Conservation (phyloP, 768 basidiomycete genomes). For the Cystobasidium tubakii region DNA sequence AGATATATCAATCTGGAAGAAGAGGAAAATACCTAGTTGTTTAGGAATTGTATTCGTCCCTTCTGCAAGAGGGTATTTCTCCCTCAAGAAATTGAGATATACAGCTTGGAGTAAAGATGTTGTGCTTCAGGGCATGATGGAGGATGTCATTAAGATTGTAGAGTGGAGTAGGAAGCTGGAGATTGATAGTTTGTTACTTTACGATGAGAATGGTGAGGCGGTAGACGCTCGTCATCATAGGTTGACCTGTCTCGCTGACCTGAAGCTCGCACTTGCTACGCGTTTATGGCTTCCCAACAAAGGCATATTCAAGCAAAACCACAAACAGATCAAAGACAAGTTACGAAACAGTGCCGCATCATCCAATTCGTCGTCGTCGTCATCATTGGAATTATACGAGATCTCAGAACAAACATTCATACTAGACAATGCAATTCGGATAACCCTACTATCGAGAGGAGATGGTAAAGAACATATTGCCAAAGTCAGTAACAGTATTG, state of each 20-base stretch:
- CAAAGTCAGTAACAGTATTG: neutral
- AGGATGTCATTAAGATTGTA: constrained; percentile 4
- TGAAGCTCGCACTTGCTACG: too few species aligned
- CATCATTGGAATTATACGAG: neutral
- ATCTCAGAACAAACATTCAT: constrained; percentile 13
- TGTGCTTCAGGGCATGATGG: neutral
- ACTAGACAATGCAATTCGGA: constrained; percentile 5
- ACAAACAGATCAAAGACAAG: neutral
- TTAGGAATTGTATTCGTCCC: constrained; percentile 23
- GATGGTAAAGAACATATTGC: constrained; percentile 31
- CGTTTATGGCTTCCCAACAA: too few species aligned
- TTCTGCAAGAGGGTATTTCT: constrained; percentile 14
- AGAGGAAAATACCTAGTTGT: constrained; percentile 15
- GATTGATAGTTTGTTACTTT: constrained; percentile 18
- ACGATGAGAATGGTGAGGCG: constrained; percentile 30
- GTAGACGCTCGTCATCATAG: neutral
- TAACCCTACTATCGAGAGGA: neutral
- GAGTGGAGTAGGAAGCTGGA: neutral
- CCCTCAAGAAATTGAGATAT: neutral
- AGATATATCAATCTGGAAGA: constrained; percentile 13
- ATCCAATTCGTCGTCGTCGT: neutral
- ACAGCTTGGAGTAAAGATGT: constrained; percentile 8
- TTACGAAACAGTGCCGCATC: neutral
- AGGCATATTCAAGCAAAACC: constrained; percentile 15
- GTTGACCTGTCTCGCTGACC: too few species aligned